phyloP scores from a whole-genome alignment of 2,329 filamentous ascomycete genomes.

The Claviceps quebecensis region DNA sequence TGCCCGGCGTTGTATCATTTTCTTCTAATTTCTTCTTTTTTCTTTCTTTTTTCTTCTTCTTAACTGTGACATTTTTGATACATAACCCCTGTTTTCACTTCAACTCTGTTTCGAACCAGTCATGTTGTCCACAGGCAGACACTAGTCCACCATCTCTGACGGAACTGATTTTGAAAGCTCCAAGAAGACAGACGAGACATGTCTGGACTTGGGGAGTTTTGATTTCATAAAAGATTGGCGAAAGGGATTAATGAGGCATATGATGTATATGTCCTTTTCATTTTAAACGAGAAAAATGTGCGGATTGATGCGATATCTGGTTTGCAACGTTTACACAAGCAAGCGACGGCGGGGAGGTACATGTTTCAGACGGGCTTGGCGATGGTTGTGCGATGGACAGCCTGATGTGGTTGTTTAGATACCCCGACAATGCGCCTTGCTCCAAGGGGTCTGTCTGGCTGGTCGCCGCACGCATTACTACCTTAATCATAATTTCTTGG shows the following conservation, averaged over 20 bases:
- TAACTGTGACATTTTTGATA: constrained; percentile 25
- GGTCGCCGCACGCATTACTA: constrained; percentile 17
- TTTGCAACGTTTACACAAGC: constrained; percentile 5
- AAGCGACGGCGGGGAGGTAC: not conserved
- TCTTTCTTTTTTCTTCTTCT: constrained; percentile 6
- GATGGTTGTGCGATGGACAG: not conserved
- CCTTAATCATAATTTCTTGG: constrained; percentile 14
- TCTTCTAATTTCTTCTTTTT: not conserved
- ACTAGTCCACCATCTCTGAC: constrained; percentile 8
- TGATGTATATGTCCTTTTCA: constrained; percentile 17
- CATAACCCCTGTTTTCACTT: constrained; percentile 27
- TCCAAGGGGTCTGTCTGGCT: constrained; percentile 15
- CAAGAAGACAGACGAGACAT: constrained; percentile 7
- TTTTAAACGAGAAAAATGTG: constrained; percentile 11
- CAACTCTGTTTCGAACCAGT: constrained; percentile 10
- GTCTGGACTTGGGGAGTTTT: constrained; percentile 7
- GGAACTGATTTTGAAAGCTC: constrained; percentile 13
- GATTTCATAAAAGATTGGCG: constrained; percentile 9
- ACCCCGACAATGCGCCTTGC: constrained; percentile 12
- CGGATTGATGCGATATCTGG: constrained; percentile 11
- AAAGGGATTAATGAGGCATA: constrained; percentile 20
- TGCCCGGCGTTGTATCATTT: not conserved
- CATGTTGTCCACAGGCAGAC: constrained; percentile 11
- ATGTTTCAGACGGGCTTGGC: not conserved
- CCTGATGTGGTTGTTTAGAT: constrained; percentile 10